Base-by-base conservation (phyloP, 2,329 filamentous ascomycete species). In the Myriosclerotinia curreyana region DNA sequence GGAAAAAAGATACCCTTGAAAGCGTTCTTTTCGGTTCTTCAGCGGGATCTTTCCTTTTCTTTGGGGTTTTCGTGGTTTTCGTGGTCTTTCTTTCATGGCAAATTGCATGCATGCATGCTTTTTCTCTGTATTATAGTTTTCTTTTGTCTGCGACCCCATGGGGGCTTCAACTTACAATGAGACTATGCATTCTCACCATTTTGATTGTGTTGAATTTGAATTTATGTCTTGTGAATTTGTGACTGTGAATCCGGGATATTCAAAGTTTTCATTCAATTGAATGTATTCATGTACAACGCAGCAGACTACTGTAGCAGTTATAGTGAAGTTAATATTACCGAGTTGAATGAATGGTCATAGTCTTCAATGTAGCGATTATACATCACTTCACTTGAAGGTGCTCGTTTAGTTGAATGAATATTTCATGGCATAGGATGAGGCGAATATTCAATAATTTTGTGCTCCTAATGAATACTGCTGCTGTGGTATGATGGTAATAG, bases 11-110 rank as follows among this genome's bases (percentile, higher is more conserved):
- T 59, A 59, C 42, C 55, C 42, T 12, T 34, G 7, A 48, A 4
- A 58, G 55, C 55, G 28, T 58, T 48, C 14, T 59, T 48, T 38
- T 7, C 14, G 42, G 42, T 36, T 59, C 31, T 59, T 36, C 40
- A 56, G 28, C 28, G 54, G 28, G 8, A 11, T 46, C 15, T 31
- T 34, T 44, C 20, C 28, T 2, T 5, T 46, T 56, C 22, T 34
- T 46, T 22, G 11, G 14, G 2, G 31, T 34, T 22, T 46, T 20
- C 11, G n/a, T 7, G 20, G 4, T 22, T 31, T n/a, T n/a, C n/a
- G n/a, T n/a, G n/a, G n/a, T n/a, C n/a, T 56, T 34, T n/a, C 38
- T 40, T 15, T n/a, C 5, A 56, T 56, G 25, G 25, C 1, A n/a
- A 11, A 15, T 42, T 5, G 15, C 38, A 42, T 20, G 8, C 54